Conservation (phyloP, 2,329 filamentous ascomycete genomes). For the Alternaria sp. region DNA sequence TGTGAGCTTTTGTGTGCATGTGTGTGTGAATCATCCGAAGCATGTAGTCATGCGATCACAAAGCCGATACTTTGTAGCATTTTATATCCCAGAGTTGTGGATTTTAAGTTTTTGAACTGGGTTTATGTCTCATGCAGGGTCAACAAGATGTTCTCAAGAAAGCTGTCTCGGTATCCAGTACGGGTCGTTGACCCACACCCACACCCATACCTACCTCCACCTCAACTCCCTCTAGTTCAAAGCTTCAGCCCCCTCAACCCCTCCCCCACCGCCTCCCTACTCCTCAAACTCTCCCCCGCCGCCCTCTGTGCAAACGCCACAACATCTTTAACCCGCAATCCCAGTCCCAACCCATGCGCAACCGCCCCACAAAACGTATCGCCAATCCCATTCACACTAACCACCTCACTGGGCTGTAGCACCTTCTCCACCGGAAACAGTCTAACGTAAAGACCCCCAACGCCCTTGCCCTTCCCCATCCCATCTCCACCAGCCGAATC, state of each 20-base stretch:
- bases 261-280: conserved; percentile 73
- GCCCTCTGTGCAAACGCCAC: conserved; percentile 83
- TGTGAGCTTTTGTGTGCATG: too few species aligned
- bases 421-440: conserved; percentile 69
- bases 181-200: too few species aligned
- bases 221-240: too few species aligned
- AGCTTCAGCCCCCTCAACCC: conserved; percentile 53
- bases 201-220: too few species aligned
- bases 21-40: too few species aligned
- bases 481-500: conserved; percentile 48
- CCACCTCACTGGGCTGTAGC: conserved; percentile 67
- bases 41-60: too few species aligned
- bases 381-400: conserved; percentile 92
- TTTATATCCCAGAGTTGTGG: too few species aligned
- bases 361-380: conserved; percentile 91
- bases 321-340: conserved; percentile 64
- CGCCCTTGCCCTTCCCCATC: conserved; percentile 53
- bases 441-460: conserved; percentile 82
- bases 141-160: too few species aligned
- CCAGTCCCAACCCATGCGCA: conserved; percentile 74
- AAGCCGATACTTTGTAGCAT: too few species aligned
- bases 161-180: too few species aligned
- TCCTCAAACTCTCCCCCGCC: conserved; percentile 78
- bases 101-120: too few species aligned
- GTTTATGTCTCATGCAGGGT: too few species aligned